A percentile compares a stretch with the other conserved stretches of the same genome.
phyloP scores from a whole-genome alignment of 2,329 filamentous ascomycete genomes.

The Magnaporthiopsis rhizophila region DNA sequence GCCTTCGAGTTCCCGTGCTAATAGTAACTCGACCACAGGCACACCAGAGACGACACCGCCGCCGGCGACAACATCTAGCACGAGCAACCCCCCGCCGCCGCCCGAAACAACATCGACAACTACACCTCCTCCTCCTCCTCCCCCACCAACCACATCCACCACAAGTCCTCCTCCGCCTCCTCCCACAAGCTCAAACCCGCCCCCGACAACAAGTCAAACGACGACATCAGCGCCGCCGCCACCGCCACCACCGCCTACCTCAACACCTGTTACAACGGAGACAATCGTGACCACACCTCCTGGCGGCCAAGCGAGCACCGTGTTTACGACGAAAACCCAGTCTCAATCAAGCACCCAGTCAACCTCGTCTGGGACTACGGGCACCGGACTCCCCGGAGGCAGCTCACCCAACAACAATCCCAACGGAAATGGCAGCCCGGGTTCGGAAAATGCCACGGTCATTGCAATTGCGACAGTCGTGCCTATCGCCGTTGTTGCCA shows the following conservation, averaged over 20 bases:
- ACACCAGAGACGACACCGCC: constrained; percentile 1
- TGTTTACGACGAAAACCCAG: constrained; percentile 13
- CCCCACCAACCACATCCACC: constrained; percentile 16
- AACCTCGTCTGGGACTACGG: constrained; percentile 15
- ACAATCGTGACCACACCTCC: constrained; percentile 41
- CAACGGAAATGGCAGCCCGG: constrained; percentile 25
- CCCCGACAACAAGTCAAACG: constrained; percentile 11
- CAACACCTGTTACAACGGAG: constrained; percentile 7
- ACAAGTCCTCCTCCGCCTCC: constrained; percentile 11
- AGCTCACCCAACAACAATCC: constrained; percentile 19
- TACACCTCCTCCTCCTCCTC: neutral
- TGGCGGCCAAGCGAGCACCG: constrained; percentile 11
- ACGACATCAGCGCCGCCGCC: constrained; percentile 11
- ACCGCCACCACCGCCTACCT: constrained; percentile 14
- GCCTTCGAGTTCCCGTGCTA: constrained; percentile 11
- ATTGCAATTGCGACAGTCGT: constrained; percentile 93
- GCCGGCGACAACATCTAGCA: neutral
- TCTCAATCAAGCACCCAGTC: constrained; percentile 13
- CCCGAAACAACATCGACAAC: constrained; percentile 14
- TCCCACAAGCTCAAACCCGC: constrained; percentile 10
- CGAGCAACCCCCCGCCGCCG: constrained; percentile 5
- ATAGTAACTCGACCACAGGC: constrained; percentile 12
- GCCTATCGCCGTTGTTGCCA: constrained; percentile 78
- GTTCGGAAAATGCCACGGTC: constrained; percentile 55
- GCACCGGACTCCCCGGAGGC: constrained; percentile 9